A percentile compares a stretch with the other conserved stretches of the same genome.
phyloP scores from a whole-genome alignment of 2,329 filamentous ascomycete species.

The Phyllosticta ampelicida region DNA sequence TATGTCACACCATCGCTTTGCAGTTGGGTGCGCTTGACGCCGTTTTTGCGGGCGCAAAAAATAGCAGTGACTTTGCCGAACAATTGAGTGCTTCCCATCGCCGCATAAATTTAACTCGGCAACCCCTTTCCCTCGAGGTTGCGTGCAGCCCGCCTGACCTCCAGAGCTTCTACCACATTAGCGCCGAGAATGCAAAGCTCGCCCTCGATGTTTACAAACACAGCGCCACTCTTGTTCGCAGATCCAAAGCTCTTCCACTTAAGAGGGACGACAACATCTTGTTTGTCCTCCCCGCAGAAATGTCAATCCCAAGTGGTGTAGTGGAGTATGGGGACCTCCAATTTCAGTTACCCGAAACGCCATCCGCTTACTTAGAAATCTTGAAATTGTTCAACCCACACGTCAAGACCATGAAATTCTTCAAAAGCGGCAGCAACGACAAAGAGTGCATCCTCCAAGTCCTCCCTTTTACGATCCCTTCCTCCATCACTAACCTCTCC shows the following conservation, averaged over 20 bases:
- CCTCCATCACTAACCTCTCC: neutral
- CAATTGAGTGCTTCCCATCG: neutral
- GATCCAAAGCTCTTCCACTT: neutral
- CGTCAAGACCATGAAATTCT: neutral
- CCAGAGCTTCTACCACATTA: neutral
- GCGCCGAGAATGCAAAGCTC: neutral
- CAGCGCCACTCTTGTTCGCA: neutral
- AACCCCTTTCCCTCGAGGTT: neutral
- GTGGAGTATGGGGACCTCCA: neutral
- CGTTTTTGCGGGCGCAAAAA: neutral
- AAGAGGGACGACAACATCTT: neutral
- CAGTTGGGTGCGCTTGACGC: neutral
- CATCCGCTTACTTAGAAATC: neutral
- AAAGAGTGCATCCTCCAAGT: neutral
- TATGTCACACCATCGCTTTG: constrained; percentile 6
- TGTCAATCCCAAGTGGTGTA: neutral
- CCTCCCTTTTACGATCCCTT: neutral
- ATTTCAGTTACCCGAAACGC: neutral
- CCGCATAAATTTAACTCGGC: neutral
- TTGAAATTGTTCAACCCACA: neutral
- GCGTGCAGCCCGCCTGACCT: neutral
- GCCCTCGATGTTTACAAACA: neutral
- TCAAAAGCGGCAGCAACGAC: neutral
- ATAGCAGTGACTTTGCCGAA: neutral
- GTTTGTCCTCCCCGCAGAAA: neutral